Evolutionary conservation across 768 basidiomycete species (phyloP), one percentile per base, ranked within the genome.

Genomic region (Tulasnella sp.): DNA sequence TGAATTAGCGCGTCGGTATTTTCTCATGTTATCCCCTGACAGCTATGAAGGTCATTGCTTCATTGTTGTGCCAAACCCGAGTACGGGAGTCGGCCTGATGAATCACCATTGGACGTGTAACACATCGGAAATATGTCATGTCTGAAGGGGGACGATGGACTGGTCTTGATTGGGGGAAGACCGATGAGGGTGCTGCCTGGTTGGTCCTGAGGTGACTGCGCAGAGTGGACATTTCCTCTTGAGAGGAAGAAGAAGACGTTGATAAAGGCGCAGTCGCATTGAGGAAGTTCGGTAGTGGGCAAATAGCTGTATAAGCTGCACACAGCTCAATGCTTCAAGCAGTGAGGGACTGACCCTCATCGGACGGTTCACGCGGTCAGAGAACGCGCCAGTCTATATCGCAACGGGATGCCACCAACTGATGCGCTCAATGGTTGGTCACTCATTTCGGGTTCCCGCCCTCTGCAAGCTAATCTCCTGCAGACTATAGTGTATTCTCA

Each of bases 401-500:
- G 24, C 34, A 69, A 69, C 64, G 31, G 64, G 18, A 69, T 69
- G 64, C 64, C 64, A 16, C 31, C 64, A 14, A 69, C 64, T 8
- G 64, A 69, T 69, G 64, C 64, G 7, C 64, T 69, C 64, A 69
- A 69, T 69, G 64, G 64, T 69, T 69, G 5, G 64, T 14, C 3
- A 0, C 64, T 69, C 20, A 69, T 37, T 28, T 5, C 28, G 12
- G n/a, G 12, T 28, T 37, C 34, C 4, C 3, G 64, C 31, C 3
- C 18, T 37, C 12, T 28, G 34, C 31, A 69, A 69, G 64, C 64
- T 69, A 37, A 69, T 69, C 31, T 31, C 18, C 31, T 69, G 31
- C 64, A 60, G 95, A 96, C 82, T 93, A 96, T 84, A 85, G 91
- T 22, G 89, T 92, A 72, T 98, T 98, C 84, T 88, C 94, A 41